A percentile compares a stretch with the other conserved stretches of the same genome.
Evolutionary conservation across 352 stramenopile genomes (phyloP).

Genomic region (Poterioochromonas sp.): DNA sequence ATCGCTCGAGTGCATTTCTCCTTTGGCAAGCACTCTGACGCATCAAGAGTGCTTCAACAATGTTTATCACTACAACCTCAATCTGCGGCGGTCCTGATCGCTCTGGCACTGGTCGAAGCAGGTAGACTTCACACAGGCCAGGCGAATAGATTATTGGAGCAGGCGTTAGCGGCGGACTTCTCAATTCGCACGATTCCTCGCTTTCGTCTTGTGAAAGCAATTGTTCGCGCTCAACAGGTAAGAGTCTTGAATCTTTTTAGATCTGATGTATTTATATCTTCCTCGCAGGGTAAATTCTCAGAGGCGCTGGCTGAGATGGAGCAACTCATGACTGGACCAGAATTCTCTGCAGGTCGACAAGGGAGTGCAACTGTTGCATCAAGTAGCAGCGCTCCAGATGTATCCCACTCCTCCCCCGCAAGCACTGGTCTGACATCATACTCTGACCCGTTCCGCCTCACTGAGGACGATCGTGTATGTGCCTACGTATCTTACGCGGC

Average conservation of each 20-base stretch:
- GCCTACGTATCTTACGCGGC: constrained; percentile 70
- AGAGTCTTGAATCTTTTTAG: too few relatives aligned
- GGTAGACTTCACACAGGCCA: constrained; percentile 62
- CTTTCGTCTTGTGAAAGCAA: constrained; percentile 75
- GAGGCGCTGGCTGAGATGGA: constrained; percentile 68
- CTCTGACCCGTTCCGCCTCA: constrained; percentile 43
- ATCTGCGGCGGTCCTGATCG: constrained; percentile 63
- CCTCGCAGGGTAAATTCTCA: constrained; percentile 52
- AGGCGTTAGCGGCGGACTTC: constrained; percentile 76
- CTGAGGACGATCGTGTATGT: constrained; percentile 65
- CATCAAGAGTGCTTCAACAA: constrained; percentile 50
- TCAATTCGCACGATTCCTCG: constrained; percentile 62
- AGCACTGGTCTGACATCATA: too few relatives aligned
- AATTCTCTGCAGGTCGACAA: constrained; percentile 31
- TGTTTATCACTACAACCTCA: constrained; percentile 64
- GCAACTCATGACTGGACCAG: constrained; percentile 55
- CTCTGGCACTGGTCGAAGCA: constrained; percentile 66
- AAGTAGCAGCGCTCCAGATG: background rate
- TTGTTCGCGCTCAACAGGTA: constrained; percentile 61
- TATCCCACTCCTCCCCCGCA: too few relatives aligned
- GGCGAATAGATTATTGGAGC: constrained; percentile 63
- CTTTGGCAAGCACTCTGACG: constrained; percentile 58
- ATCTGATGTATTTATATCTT: too few relatives aligned
- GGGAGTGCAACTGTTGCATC: background rate
- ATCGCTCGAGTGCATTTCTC: constrained; percentile 67